Conservation (phyloP, 1,139 yeast genomes). For the Blastobotrys malaysiensis region DNA sequence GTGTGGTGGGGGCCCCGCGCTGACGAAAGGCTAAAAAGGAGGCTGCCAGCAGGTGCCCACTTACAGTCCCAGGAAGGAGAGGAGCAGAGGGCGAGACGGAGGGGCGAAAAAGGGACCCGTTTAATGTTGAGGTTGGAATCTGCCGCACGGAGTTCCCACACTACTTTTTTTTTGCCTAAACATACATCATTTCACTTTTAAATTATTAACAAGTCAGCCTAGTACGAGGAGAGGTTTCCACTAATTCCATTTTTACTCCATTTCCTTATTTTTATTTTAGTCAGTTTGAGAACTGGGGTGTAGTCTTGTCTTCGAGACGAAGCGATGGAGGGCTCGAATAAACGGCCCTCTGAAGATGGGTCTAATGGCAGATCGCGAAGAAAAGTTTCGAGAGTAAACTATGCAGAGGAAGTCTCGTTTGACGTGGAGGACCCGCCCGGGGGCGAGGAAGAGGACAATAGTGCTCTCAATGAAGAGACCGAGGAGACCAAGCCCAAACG, state of each 20-base stretch:
- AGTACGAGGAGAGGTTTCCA: too few species aligned
- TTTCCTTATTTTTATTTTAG: too few species aligned
- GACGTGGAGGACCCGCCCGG: background rate
- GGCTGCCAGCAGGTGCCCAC: background rate
- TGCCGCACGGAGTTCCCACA: background rate
- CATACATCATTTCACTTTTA: background rate
- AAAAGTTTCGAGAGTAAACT: conserved; percentile 27
- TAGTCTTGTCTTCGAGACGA: background rate
- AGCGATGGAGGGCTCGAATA: background rate
- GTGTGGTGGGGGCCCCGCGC: background rate
- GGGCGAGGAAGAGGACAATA: background rate
- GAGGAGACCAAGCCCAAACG: background rate
- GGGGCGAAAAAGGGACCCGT: background rate
- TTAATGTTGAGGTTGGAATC: background rate
- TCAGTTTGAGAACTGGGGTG: background rate
- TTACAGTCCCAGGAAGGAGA: background rate
- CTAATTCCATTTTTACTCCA: background rate
- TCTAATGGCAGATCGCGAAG: conserved; percentile 16
- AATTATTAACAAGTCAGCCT: background rate
- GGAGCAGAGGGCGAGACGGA: background rate
- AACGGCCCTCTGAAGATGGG: background rate
- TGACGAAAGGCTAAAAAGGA: background rate
- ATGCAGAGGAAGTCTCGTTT: conserved; percentile 23
- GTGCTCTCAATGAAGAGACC: background rate
- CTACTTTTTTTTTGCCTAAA: background rate